Evolutionary conservation across 2,329 filamentous ascomycete species (phyloP).

Genomic region (Fusarium humuli): DNA sequence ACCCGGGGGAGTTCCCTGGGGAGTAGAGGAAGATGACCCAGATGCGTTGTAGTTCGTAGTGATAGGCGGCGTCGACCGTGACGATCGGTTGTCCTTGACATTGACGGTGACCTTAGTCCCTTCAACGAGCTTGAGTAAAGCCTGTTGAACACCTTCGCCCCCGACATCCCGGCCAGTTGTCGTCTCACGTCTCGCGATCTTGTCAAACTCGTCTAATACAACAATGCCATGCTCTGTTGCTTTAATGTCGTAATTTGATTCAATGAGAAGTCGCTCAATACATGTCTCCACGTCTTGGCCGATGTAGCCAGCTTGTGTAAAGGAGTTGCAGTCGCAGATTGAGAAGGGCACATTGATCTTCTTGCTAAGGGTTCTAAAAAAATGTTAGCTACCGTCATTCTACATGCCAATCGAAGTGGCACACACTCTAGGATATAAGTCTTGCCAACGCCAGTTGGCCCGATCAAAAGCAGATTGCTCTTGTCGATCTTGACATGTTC

Average conservation of each 20-base stretch:
- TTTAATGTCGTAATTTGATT: constrained; percentile 88
- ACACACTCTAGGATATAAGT: constrained; percentile 85
- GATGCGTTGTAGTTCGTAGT: constrained; percentile 64
- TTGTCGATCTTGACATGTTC: constrained; percentile 85
- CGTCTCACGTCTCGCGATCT: constrained; percentile 90
- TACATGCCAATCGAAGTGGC: not conserved
- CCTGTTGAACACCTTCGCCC: constrained; percentile 96
- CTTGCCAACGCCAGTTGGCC: constrained; percentile 95
- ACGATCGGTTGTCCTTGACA: constrained; percentile 80
- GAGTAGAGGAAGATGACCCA: constrained; percentile 57
- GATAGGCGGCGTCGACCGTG: constrained; percentile 63
- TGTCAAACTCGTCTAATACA: constrained; percentile 96
- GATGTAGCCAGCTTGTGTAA: constrained; percentile 97
- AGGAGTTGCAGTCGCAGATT: constrained; percentile 94
- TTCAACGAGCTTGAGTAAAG: constrained; percentile 94
- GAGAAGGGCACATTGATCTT: constrained; percentile 95
- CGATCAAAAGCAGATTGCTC: constrained; percentile 90
- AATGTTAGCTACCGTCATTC: constrained; percentile 33
- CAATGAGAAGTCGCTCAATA: constrained; percentile 88
- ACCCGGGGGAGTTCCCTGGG: constrained; percentile 59
- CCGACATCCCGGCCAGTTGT: constrained; percentile 93
- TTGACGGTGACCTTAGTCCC: constrained; percentile 93
- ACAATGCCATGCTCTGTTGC: constrained; percentile 92
- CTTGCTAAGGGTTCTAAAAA: constrained; percentile 83
- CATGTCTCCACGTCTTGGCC: constrained; percentile 98